Percentiles rank a stretch among this genome's conserved stretches.
Evolutionary conservation across 768 basidiomycete species (phyloP).

Genomic region (Termitomyces sp.): DNA sequence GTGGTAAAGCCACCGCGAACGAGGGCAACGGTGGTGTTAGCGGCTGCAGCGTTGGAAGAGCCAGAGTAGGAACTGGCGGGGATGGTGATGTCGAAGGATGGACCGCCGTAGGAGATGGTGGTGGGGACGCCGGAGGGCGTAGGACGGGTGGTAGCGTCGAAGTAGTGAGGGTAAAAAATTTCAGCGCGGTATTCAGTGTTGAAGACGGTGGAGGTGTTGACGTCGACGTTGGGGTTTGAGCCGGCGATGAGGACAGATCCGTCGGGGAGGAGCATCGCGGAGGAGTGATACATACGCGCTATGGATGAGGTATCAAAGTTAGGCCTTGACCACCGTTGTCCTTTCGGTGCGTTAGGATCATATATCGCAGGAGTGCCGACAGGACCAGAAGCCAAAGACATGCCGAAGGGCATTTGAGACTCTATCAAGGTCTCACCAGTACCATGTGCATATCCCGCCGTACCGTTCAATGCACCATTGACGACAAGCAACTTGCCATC

Average conservation of each 20-base stretch:
- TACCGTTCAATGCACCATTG: constrained; percentile 84
- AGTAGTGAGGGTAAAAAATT: constrained; percentile 92
- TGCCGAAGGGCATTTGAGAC: constrained; percentile 60
- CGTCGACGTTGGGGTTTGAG: constrained; percentile 90
- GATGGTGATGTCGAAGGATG: constrained; percentile 72
- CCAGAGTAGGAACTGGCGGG: constrained; percentile 64
- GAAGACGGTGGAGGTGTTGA: constrained; percentile 56
- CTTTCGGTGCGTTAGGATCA: constrained; percentile 68
- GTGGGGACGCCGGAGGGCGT: constrained; percentile 63
- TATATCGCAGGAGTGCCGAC: constrained; percentile 80
- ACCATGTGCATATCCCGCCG: constrained; percentile 76
- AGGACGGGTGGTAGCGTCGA: constrained; percentile 65
- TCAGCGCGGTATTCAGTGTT: constrained; percentile 82
- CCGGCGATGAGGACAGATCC: constrained; percentile 87
- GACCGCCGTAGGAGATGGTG: constrained; percentile 82
- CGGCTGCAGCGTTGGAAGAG: constrained; percentile 64
- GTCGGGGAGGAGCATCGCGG: constrained; percentile 85
- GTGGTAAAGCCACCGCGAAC: constrained; percentile 85
- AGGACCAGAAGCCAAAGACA: constrained; percentile 79
- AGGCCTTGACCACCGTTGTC: constrained; percentile 69
- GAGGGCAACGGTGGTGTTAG: constrained; percentile 72
- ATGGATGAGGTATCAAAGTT: constrained; percentile 62
- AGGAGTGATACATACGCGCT: constrained; percentile 88
- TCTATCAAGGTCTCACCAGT: constrained; percentile 44
- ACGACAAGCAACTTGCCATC: constrained; percentile 75